Base-by-base conservation (phyloP, 148 eudicot species). In the Simmondsia chinensis region DNA sequence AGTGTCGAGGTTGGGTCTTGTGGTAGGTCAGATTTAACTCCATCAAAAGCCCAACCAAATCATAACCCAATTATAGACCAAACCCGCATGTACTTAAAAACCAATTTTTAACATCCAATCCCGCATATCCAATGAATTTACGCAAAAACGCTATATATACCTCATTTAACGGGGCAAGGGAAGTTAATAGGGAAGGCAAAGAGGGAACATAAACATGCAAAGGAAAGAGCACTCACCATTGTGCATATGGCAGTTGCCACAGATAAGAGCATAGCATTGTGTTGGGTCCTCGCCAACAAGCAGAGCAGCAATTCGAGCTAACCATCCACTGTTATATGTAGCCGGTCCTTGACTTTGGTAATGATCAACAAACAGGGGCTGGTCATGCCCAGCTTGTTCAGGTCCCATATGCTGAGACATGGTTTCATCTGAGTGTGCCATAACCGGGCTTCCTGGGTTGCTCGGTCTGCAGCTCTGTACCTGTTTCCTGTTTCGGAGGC, bases 241-340 rank as follows among this genome's bases (percentile, higher is more conserved):
- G 80, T 91, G 97, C 87, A 82, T 76, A 57, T 66, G 94, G 66
- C 97, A 91, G 56, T 79, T 82, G 55, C 97, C 88, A 51, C 97
- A 91, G 40, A 91, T 82, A 32, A 91, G 88, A 33, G 97, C 97
- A 64, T 63, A 91, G 32, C 88, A 81, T 58, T 91, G 81, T 17
- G 97, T 72, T 18, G 97, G 97, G 62, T 91, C 97, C 73, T 91
- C 97, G 14, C 95, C 95, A 47, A 85, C 97, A 37, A 91, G 95
- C 68, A 85, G 53, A 19, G 97, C 97, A 5, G 95, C 95, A 52
- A 85, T 34, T 38, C 77, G 70, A 50, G 95, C 82, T 59, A 91
- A 43, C 95, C 95, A 91, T 44, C 93, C 87, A 27, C 82, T 80
- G 30, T 69, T 76, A 29, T 62, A 65, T 20, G 87, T 48, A 41